Percentiles rank a stretch among this genome's conserved stretches.
Conservation (phyloP, 495 filamentous ascomycete genomes). For the Xylaria grammica region DNA sequence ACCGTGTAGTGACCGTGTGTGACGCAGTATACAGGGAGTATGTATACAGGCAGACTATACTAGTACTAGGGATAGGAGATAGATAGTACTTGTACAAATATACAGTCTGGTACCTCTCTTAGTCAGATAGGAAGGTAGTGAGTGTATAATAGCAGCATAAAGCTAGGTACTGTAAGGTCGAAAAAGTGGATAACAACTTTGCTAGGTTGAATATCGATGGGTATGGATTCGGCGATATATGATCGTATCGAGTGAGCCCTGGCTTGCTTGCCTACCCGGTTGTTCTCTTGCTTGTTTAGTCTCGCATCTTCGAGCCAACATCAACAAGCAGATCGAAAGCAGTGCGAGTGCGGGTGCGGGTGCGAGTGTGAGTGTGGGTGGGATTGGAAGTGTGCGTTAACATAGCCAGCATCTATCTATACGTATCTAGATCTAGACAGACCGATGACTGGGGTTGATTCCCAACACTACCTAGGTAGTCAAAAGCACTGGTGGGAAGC, state of each 20-base stretch:
- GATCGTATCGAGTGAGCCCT: background rate
- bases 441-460: background rate
- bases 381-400: background rate
- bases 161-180: background rate
- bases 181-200: conserved; percentile 2
- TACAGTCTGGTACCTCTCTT: background rate
- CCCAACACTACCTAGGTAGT: conserved; percentile 1
- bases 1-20: background rate
- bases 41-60: too few species aligned
- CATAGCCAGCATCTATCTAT: conserved; percentile 1
- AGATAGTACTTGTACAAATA: too few species aligned
- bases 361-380: background rate
- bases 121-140: too few species aligned
- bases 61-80: too few species aligned
- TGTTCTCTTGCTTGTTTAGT: background rate
- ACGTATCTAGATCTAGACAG: conserved; percentile 1
- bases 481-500: background rate
- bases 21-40: too few species aligned
- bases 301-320: conserved; percentile 13
- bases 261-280: too few species aligned
- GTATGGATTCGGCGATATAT: conserved; percentile 6
- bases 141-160: too few species aligned
- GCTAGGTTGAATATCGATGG: background rate
- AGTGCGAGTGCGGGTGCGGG: too few species aligned
- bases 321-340: background rate